Conservation (phyloP, 2,329 filamentous ascomycete species). For the Colletotrichum incanum region DNA sequence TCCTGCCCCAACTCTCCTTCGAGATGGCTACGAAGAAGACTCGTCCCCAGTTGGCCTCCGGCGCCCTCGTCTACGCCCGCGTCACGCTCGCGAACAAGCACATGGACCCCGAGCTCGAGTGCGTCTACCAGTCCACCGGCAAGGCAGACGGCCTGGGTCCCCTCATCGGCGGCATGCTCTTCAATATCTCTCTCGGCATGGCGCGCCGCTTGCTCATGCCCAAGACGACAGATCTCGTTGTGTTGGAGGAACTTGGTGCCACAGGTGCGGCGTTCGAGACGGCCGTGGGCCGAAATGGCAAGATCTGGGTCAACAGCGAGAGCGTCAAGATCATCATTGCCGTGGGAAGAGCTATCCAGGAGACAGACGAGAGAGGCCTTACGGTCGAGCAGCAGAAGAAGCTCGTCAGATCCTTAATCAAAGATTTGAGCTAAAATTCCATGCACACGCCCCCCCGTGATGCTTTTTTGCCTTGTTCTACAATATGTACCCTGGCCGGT, state of each 20-base stretch:
- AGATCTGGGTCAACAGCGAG: slow-evolving; percentile 90
- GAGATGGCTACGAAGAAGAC: slow-evolving; percentile 95
- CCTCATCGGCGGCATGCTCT: slow-evolving; percentile 88
- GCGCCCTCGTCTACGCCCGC: slow-evolving; percentile 90
- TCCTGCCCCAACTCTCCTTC: slow-evolving; percentile 91
- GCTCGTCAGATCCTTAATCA: slow-evolving; percentile 77
- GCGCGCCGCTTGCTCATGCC: slow-evolving; percentile 83
- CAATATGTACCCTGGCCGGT: slow-evolving; percentile 32
- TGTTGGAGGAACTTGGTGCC: slow-evolving; percentile 84
- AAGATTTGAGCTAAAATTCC: slow-evolving; percentile 65
- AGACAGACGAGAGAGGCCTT: slow-evolving; percentile 80
- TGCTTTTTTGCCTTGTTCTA: slow-evolving; percentile 40
- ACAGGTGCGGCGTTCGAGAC: slow-evolving; percentile 92
- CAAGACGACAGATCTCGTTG: slow-evolving; percentile 73
- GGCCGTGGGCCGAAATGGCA: slow-evolving; percentile 92
- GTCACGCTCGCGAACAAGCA: slow-evolving; percentile 83
- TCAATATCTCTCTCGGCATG: slow-evolving; percentile 84
- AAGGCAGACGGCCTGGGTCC: slow-evolving; percentile 91
- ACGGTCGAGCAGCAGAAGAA: slow-evolving; percentile 79
- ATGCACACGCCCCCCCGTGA: slow-evolving; percentile 32
- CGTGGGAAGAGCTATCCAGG: slow-evolving; percentile 83
- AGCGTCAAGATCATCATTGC: slow-evolving; percentile 80
- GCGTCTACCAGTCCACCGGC: slow-evolving; percentile 87
- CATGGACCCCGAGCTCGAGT: slow-evolving; percentile 92
- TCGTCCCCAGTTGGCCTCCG: slow-evolving; percentile 80